Conservation (phyloP, 495 filamentous ascomycete genomes). For the Chlorociboria aeruginascens region DNA sequence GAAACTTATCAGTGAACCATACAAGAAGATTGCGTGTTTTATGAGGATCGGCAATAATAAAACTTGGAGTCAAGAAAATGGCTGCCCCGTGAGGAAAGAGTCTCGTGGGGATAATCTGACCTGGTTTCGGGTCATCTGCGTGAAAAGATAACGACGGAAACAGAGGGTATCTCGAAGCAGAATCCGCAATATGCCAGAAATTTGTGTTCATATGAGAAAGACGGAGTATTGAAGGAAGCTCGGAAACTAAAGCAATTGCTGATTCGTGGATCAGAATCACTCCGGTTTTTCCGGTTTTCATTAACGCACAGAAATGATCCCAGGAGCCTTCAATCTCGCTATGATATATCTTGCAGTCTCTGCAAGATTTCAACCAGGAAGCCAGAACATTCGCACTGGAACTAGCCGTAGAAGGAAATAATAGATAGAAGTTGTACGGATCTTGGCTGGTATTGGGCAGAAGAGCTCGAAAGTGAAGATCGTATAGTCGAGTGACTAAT, state of each 20-base stretch:
- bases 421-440: slow-evolving; percentile 8
- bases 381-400: slow-evolving; percentile 5
- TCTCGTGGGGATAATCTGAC: slow-evolving; percentile 20
- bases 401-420: slow-evolving; percentile 10
- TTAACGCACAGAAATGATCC: slow-evolving; percentile 8
- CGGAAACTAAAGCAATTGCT: not conserved
- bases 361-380: slow-evolving; percentile 6
- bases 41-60: slow-evolving; percentile 39
- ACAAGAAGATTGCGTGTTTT: slow-evolving; percentile 38
- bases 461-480: too few species aligned
- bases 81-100: slow-evolving; percentile 47
- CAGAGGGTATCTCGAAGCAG: not conserved
- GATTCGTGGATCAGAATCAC: slow-evolving; percentile 17
- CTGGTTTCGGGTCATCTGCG: not conserved
- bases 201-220: not conserved
- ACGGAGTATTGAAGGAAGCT: not conserved
- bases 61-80: slow-evolving; percentile 52
- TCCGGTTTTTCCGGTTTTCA: not conserved
- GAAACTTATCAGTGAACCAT: slow-evolving; percentile 36
- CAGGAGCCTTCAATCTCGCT: slow-evolving; percentile 15
- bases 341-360: slow-evolving; percentile 10
- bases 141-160: not conserved
- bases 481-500: too few species aligned
- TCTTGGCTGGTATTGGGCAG: not conserved
- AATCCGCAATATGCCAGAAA: slow-evolving; percentile 14